These are phyloP conservation scores for Candida stauntonica DNA, from an alignment of 805 yeast genomes.

Conservation along the genomic window DNA sequence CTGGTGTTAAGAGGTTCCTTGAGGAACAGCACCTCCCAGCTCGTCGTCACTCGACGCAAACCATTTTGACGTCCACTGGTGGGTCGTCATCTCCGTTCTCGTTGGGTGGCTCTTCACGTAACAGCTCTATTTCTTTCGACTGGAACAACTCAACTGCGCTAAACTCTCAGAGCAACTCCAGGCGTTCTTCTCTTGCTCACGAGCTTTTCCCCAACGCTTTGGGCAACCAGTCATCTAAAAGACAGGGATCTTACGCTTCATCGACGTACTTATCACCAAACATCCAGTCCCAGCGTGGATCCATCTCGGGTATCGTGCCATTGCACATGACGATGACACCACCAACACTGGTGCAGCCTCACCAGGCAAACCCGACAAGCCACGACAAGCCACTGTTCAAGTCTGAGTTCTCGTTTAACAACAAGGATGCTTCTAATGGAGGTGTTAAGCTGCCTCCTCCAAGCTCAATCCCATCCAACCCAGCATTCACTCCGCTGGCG, in stretches of 20 bases:
- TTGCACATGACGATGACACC: slow-evolving; percentile 21
- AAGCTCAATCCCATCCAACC: slow-evolving; percentile 13
- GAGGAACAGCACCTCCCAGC: slow-evolving; percentile 26
- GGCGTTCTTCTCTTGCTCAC: slow-evolving; percentile 41
- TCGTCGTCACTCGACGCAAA: slow-evolving; percentile 28
- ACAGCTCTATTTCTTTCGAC: slow-evolving; percentile 37
- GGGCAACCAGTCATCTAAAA: slow-evolving; percentile 8
- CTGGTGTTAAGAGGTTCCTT: slow-evolving; percentile 26
- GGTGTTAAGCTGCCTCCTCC: slow-evolving; percentile 19
- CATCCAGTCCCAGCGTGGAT: slow-evolving; percentile 23
- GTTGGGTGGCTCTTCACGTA: slow-evolving; percentile 35
- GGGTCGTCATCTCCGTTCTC: slow-evolving; percentile 32
- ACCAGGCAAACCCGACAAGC: slow-evolving; percentile 10
- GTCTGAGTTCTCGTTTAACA: slow-evolving; percentile 15
- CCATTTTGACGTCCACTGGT: slow-evolving; percentile 21
- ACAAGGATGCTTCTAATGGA: slow-evolving; percentile 3
- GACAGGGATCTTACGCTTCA: slow-evolving; percentile 21
- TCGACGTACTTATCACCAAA: slow-evolving; percentile 20
- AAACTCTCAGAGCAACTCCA: slow-evolving; percentile 23
- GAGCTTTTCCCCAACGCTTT: slow-evolving; percentile 37
- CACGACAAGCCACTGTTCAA: slow-evolving; percentile 13
- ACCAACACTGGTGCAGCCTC: slow-evolving; percentile 8
- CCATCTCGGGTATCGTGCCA: slow-evolving; percentile 21
- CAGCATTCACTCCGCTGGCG: slow-evolving; percentile 8
- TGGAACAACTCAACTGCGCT: slow-evolving; percentile 24